Conservation (phyloP, 2,329 filamentous ascomycete species). For the Dactylellina haptotyla region DNA sequence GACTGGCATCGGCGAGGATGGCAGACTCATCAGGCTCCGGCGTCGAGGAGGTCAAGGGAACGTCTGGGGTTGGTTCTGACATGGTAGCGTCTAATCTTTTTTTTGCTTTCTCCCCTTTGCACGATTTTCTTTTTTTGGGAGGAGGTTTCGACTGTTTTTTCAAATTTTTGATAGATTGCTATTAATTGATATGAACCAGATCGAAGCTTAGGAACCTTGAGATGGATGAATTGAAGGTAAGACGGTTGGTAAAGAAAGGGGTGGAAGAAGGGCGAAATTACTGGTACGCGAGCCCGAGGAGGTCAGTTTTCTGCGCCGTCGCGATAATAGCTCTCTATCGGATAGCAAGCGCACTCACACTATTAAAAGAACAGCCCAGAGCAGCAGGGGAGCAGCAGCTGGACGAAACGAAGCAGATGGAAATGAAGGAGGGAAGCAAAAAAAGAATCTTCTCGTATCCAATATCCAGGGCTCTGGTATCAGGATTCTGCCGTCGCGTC, state of each 20-base stretch:
- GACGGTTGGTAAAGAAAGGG: neutral
- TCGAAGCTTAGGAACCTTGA: neutral
- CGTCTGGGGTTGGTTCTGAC: conserved; percentile 39
- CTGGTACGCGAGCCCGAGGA: conserved; percentile 25
- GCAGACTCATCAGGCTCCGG: conserved; percentile 44
- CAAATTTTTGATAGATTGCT: neutral
- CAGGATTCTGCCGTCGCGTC: conserved; percentile 30
- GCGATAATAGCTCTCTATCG: conserved; percentile 8
- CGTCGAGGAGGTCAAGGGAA: conserved; percentile 45
- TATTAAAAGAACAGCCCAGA: neutral
- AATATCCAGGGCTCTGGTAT: neutral
- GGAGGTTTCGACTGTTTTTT: neutral
- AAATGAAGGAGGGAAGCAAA: conserved; percentile 50
- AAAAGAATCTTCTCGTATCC: neutral
- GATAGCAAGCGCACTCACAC: conserved; percentile 8
- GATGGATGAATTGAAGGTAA: neutral
- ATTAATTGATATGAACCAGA: conserved; percentile 1
- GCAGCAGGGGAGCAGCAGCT: neutral
- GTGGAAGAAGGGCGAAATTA: neutral
- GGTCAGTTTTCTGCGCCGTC: conserved; percentile 21
- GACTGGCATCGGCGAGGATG: conserved; percentile 22
- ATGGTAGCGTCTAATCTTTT: conserved; percentile 7
- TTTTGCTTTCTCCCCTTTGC: too few species aligned
- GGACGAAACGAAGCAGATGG: conserved; percentile 10
- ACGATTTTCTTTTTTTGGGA: too few species aligned